phyloP scores from a whole-genome alignment of 2,329 filamentous ascomycete species.

The Fusarium piperis region DNA sequence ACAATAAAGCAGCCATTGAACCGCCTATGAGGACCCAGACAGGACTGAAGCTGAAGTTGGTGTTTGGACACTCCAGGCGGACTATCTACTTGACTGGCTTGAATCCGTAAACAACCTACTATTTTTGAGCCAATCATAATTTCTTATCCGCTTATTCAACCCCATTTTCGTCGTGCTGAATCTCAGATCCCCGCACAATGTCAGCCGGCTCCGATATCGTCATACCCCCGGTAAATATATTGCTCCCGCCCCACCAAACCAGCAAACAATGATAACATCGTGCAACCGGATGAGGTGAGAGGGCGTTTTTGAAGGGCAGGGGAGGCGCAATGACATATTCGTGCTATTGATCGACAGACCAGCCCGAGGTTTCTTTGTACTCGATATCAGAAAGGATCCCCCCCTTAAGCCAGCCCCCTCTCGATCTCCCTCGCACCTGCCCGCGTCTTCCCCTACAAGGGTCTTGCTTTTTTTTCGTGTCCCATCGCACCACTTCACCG shows the following conservation, averaged over 20 bases:
- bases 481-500: conserved; percentile 10
- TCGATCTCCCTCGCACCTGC: conserved; percentile 1
- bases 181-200: neutral
- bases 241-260: conserved; percentile 9
- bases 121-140: conserved; percentile 20
- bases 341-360: conserved; percentile 28
- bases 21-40: neutral
- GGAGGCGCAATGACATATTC: conserved; percentile 35
- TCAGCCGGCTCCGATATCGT: conserved; percentile 15
- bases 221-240: conserved; percentile 29
- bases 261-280: conserved; percentile 36
- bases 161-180: neutral
- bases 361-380: conserved; percentile 6
- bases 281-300: conserved; percentile 26
- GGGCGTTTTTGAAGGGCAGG: conserved; percentile 7
- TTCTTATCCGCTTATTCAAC: neutral
- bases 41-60: neutral
- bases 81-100: neutral
- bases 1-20: neutral
- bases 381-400: conserved; percentile 5
- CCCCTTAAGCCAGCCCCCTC: neutral
- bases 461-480: conserved; percentile 6
- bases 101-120: neutral
- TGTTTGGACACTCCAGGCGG: neutral
- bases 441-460: conserved; percentile 3